phyloP scores from a whole-genome alignment of 331 rosid species.

The Acacia pycnantha region DNA sequence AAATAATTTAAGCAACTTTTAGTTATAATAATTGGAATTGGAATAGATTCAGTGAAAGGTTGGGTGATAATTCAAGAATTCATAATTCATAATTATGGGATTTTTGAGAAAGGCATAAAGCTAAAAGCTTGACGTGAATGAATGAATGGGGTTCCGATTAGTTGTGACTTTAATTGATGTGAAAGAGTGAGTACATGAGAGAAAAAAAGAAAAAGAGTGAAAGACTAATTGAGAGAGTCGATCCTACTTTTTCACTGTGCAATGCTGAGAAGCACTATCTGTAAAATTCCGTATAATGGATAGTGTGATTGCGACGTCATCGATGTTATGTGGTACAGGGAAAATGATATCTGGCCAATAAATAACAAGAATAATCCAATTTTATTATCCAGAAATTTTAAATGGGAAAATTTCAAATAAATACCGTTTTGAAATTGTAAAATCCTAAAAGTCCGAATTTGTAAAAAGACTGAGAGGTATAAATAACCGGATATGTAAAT shows the following conservation, averaged over 20 bases:
- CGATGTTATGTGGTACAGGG: not conserved
- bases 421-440: too few relatives aligned
- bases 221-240: not conserved
- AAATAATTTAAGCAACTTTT: not conserved
- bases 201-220: not conserved
- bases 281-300: constrained; percentile 21
- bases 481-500: too few relatives aligned
- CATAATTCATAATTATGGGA: constrained; percentile 3
- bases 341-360: not conserved
- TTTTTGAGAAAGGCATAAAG: constrained; percentile 19
- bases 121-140: not conserved
- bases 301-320: constrained; percentile 44
- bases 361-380: too few relatives aligned
- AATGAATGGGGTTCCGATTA: constrained; percentile 12
- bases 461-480: too few relatives aligned
- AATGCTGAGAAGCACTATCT: not conserved
- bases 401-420: too few relatives aligned
- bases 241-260: constrained; percentile 24
- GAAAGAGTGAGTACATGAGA: constrained; percentile 22
- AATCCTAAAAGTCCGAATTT: too few relatives aligned
- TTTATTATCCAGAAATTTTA: too few relatives aligned
- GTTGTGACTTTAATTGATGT: constrained; percentile 16
- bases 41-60: constrained; percentile 3
- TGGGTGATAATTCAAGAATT: too few relatives aligned
- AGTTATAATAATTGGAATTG: not conserved